Evolutionary conservation across 805 yeast genomes (phyloP), one percentile per base, ranked within the genome.

Genomic region (Millerozyma acaciae): DNA sequence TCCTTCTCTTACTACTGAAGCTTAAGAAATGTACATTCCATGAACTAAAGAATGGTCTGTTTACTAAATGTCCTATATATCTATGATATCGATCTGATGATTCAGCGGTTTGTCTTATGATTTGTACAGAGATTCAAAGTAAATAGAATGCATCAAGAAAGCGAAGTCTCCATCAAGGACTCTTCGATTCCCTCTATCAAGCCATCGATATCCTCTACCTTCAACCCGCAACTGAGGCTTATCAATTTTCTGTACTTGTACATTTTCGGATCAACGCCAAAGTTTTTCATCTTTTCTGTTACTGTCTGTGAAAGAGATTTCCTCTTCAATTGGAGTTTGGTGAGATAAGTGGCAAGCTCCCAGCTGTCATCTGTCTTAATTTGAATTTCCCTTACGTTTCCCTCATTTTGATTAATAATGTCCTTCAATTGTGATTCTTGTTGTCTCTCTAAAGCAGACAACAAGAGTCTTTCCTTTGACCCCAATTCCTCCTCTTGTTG

Each of bases 221-320:
- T 76, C 34, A 87, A 69, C 2, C 86, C 95, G 53, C 94, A 84
- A 30, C 86, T 75, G 29, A 78, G 62, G 16, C 90, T 75, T 26
- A 93, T 80, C 40, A 90, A 67, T 48, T 78, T 78, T 42, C 95
- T 71, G 63, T 90, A 83, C 53, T 86, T 87, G 48, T 75, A 76
- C 60, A 82, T 78, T 44, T 73, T 76, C 16, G 66, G 61, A 35
- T 73, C 76, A 41, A 72, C 63, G 39, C 59, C 76, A 55, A 37
- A 73, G 54, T 43, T 42, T 32, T 55, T 62, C 24, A 71, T 55
- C 21, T 64, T 45, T 9, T 70, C 65, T 6, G 80, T 72, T 10
- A 85, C 71, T 32, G 69, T 66, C 34, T 68, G 63, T 14, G 73
- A 45, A 27, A 66, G 47, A 9, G 51, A 40, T 33, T 55, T 56